phyloP scores from a whole-genome alignment of 176 grass and related monocot genomes.

The Musa itinerans region DNA sequence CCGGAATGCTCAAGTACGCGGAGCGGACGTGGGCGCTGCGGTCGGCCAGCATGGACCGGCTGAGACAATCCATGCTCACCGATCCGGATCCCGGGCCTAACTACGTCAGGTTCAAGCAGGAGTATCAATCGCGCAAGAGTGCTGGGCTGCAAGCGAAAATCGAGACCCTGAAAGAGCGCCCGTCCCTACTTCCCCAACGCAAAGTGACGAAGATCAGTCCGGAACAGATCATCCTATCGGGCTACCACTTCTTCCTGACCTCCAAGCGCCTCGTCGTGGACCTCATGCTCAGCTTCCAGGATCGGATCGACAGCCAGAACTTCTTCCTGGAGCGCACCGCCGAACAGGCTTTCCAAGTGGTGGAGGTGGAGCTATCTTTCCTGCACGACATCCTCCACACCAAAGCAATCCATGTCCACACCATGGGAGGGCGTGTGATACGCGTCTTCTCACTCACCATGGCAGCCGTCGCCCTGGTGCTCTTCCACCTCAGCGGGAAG shows the following conservation, averaged over 20 bases:
- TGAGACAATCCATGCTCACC: slow-evolving; percentile 20
- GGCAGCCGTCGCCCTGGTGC: background rate
- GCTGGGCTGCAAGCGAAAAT: background rate
- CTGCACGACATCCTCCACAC: slow-evolving; percentile 28
- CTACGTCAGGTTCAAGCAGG: slow-evolving; percentile 21
- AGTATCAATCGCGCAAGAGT: background rate
- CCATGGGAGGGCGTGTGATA: background rate
- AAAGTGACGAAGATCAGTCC: background rate
- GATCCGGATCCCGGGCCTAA: slow-evolving; percentile 17
- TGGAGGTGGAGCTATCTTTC: slow-evolving; percentile 31
- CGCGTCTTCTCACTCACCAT: slow-evolving; percentile 6
- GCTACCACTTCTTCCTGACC: background rate
- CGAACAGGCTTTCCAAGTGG: slow-evolving; percentile 14
- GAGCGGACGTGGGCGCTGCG: slow-evolving; percentile 22
- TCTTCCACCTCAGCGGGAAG: background rate
- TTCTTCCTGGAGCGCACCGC: background rate
- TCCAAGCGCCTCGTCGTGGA: slow-evolving; percentile 25
- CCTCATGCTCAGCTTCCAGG: slow-evolving; percentile 24
- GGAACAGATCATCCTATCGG: background rate
- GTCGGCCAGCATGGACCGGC: slow-evolving; percentile 14
- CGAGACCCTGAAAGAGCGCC: background rate
- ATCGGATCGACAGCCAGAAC: background rate
- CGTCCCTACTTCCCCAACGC: background rate
- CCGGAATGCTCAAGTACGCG: slow-evolving; percentile 18
- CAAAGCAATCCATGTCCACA: slow-evolving; percentile 6